Evolutionary conservation across 2,329 filamentous ascomycete genomes (phyloP), one percentile per base, ranked within the genome.

Genomic region (Blastomyces silverae): DNA sequence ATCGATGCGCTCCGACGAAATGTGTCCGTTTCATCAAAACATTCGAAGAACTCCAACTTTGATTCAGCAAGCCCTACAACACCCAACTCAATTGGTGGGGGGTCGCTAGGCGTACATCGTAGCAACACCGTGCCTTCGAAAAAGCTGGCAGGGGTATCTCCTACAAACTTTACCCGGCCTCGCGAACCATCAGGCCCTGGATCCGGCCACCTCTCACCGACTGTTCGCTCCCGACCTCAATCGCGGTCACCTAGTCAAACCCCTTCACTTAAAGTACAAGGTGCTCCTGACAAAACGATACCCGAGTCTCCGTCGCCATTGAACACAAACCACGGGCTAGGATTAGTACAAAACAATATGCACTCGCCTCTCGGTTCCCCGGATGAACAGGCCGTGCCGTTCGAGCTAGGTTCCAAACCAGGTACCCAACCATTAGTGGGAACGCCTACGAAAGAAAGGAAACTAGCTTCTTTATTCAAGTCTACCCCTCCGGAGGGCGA

Each of bases 111-210:
- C 56, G 81, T 90, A n/a, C 84, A 87, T 71, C 80, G 88, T 69
- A 97, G 93, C 78, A 97, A 97, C 74, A 99, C 94, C 2, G 83
- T 97, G 17, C 94, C 94, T 0, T 94, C 93, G 0, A 96, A 96
- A 74, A 82, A 70, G 78, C 82, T 48, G 81, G 83, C 4, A 81
- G 84, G 42, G 78, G 84, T 39, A 11, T 65, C 66, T 20, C 61
- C 67, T 17, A 64, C 31, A 31, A 50, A 56, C 2, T 67, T 68
- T 25, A 61, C 53, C 52, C 62, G 64, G 31, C 63, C 62, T 37
- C 57, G 62, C 52, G 62, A 59, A 28, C 66, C 68, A 37, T 25
- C 79, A 11, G 81, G 83, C 0, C 80, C 83, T 11, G 79, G 79
- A 17, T 78, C 81, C 8, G 67, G 72, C 2, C 70, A 66, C 5